Evolutionary conservation across 2,329 filamentous ascomycete genomes (phyloP), one percentile per base, ranked within the genome.

Genomic region (Ramularia endophylla): DNA sequence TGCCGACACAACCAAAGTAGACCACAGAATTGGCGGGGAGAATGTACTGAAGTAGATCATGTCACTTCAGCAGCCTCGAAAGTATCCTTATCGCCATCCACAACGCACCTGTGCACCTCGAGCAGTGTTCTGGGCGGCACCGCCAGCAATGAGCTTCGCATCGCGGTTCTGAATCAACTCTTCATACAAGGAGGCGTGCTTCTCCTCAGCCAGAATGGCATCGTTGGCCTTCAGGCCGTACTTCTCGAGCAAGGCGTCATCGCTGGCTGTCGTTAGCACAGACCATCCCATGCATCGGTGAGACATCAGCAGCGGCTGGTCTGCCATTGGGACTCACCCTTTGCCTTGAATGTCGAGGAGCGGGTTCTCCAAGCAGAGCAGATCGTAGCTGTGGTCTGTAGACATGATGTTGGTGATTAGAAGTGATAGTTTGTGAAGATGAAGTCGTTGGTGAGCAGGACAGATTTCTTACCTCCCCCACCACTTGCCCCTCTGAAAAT

Each of bases 61-160:
- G 27, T 22, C 32, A 32, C 9, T 8, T 25, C 27, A n/a, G n/a
- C n/a, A n/a, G n/a, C n/a, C n/a, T n/a, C n/a, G n/a, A n/a, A n/a
- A n/a, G n/a, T n/a, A n/a, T n/a, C n/a, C n/a, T n/a, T n/a, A n/a
- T n/a, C n/a, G n/a, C n/a, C n/a, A 30, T 9, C 8, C 11, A 12
- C 16, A 13, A 28, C 56, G 41, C 70, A 77, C 75, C 67, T 92
- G 87, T 51, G 90, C 92, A 56, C 92, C 92, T 62, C 92, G 83
- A 56, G 92, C 90, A 40, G 88, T 94, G 78, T 98, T 98, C 73
- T 98, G 92, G 20, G 92, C 92, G 42, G 92, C 92, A 61, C 92
- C 92, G 53, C 92, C 92, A 40, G 92, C 88, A 63, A 97, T 92
- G 65, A 97, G 76, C 72, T 94, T 94, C 51, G 90, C 90, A 58